Evolutionary conservation across 108 stramenopile genomes (phyloP), one percentile per base, ranked within the genome.

Genomic region (Aurantiochytrium sp.): DNA sequence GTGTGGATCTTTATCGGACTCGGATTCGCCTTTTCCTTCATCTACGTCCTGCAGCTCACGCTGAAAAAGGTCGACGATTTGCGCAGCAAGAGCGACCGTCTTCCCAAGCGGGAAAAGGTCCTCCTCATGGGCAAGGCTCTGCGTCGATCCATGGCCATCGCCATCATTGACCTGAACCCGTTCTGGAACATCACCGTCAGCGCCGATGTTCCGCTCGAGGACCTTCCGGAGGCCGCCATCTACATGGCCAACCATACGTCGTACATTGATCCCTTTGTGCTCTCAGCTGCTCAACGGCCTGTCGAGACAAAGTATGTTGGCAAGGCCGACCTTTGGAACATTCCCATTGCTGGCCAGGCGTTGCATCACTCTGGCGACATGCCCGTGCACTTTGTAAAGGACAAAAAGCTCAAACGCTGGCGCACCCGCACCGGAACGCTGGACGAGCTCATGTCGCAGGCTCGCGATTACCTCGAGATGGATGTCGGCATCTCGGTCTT

Each of bases 131-230:
- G 64, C 64, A 69, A 69, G 64, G 64, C 64, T 23, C 4, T 69
- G 25, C 64, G 64, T 12, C 64, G 18, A 14, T 69, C 64, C 8
- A 69, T 69, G 64, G 64, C 64, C 25, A 69, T 16, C 8, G 64
- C 64, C 8, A 42, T 83, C 49, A 83, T 83, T 23, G 51, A 83
- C 76, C 76, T 83, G 43, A 83, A 83, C 76, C 76, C 76, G 45
- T 83, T 83, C 76, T 83, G 76, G 76, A 47, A 83, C 51, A 6
- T 83, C 51, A 35, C 49, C 16, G 76, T 83, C 76, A 12, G 25
- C 14, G 42, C 64, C 6, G 64, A 69, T 12, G 51, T 83, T 12
- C 76, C 76, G 25, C 45, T 53, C n/a, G 76, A 53, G 16, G 51
- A 53, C 49, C 49, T 83, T 18, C 76, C 76, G 51, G 14, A 12